Base-by-base conservation (phyloP, 495 filamentous ascomycete species). In the Echria macrotheca region DNA sequence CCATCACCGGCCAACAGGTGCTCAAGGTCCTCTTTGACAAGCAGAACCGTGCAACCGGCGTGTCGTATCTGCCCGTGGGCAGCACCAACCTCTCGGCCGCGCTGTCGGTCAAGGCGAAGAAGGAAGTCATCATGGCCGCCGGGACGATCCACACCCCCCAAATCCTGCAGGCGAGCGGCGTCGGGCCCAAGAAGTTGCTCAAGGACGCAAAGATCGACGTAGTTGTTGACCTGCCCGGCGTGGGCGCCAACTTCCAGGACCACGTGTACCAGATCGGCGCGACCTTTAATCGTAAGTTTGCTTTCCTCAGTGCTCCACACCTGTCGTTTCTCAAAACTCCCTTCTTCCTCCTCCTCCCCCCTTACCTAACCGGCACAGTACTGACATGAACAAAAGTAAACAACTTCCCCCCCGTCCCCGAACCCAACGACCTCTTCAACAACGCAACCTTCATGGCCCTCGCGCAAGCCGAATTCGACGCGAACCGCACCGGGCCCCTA, bases 211-310 rank as follows among this genome's bases (percentile, higher is more conserved):
- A 62, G 2, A 72, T 82, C 19, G 52, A 61, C 0, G 49, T 77
- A 1, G 57, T 72, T 4, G 53, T 70, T 1, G 68, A 82, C 46
- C 54, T 75, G 0, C 73, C 77, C 0, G 71, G 76, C 9, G 78
- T 81, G 9, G 78, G 78, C 11, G 66, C 69, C 47, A 78, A 81
- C 47, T 72, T 80, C 41, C 78, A 82, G 43, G 78, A 82, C 52
- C 76, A 79, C 43, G 50, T 64, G 1, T 67, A 68, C 58, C 47
- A 17, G 0, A 18, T 68, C 4, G 64, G 59, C 18, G 61, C 54
- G 15, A 43, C 29, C 10, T 58, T 67, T 35, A 45, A 58, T 15
- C 51, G 68, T 68, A 48, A 52, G 60, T 57, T 17, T n/a, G n/a
- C n/a, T n/a, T n/a, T n/a, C n/a, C n/a, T n/a, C n/a, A n/a, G n/a